Percentiles rank a stretch among this genome's conserved stretches.
Conservation (phyloP, 2,329 filamentous ascomycete species). For the Neofusicoccum cordaticola region DNA sequence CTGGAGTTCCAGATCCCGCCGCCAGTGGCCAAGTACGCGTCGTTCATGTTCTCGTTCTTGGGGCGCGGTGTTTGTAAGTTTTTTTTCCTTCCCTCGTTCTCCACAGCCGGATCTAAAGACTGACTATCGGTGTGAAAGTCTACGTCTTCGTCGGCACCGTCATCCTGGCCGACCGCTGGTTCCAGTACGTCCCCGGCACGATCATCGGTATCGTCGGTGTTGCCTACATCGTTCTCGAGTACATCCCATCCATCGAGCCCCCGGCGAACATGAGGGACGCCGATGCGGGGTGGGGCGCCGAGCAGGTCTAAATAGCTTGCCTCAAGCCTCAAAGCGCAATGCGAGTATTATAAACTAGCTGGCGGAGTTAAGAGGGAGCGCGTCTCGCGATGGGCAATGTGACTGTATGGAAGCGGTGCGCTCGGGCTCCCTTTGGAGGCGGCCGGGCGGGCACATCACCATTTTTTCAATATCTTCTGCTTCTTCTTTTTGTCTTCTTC, state of each 20-base stretch:
- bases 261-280: constrained; percentile 56
- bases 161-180: constrained; percentile 65
- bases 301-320: constrained; percentile 45
- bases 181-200: constrained; percentile 72
- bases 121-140: constrained; percentile 55
- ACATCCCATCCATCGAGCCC: constrained; percentile 51
- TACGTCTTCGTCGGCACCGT: constrained; percentile 94
- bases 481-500: background rate
- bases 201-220: constrained; percentile 77
- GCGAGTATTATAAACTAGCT: no score
- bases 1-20: constrained; percentile 90
- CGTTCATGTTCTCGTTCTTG: constrained; percentile 96
- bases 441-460: background rate
- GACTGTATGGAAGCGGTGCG: background rate
- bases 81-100: constrained; percentile 26
- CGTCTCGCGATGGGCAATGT: background rate
- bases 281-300: constrained; percentile 52
- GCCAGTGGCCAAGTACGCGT: constrained; percentile 88
- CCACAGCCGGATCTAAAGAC: background rate
- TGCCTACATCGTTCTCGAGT: constrained; percentile 61
- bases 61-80: constrained; percentile 89
- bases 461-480: background rate
- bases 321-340: no score
- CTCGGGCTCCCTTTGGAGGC: background rate
- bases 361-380: background rate